Evolutionary conservation across 306 rosid species (phyloP).

Genomic region (Oxytropis ochrocephala): DNA sequence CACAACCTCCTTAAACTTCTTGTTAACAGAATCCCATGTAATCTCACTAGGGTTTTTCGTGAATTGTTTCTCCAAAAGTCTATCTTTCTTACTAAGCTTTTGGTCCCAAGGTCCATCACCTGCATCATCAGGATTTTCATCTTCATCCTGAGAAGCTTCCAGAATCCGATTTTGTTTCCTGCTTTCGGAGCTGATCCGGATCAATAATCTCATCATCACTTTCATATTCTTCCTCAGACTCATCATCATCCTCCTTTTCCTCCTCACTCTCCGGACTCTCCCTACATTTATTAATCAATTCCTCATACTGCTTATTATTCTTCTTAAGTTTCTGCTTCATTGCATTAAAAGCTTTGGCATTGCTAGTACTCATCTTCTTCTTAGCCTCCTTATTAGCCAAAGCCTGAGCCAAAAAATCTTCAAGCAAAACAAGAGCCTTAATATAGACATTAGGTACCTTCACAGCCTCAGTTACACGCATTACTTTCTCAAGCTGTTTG

Average conservation of each 20-base stretch:
- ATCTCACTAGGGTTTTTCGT: conserved; percentile 94
- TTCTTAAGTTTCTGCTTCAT: conserved; percentile 98
- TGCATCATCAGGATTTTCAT: conserved; percentile 23
- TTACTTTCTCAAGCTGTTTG: conserved; percentile 93
- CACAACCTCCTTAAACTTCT: conserved; percentile 91
- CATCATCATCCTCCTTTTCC: conserved; percentile 53
- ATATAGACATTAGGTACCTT: conserved; percentile 72
- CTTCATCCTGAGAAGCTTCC: conserved; percentile 50
- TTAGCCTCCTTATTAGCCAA: conserved; percentile 90
- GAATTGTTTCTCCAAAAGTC: conserved; percentile 74
- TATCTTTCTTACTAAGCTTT: conserved; percentile 67
- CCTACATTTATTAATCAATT: conserved; percentile 55
- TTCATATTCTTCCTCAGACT: conserved; percentile 48
- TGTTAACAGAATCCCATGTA: conserved; percentile 87
- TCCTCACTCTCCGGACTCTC: conserved; percentile 87
- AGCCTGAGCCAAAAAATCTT: conserved; percentile 80
- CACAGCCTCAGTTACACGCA: conserved; percentile 81
- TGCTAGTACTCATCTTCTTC: conserved; percentile 98
- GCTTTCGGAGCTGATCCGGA: conserved; percentile 54
- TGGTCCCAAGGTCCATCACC: conserved; percentile 57
- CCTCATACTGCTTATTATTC: conserved; percentile 91
- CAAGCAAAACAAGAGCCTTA: conserved; percentile 87
- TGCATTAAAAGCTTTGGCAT: conserved; percentile 95
- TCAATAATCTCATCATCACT: conserved; percentile 53
- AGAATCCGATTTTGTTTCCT: conserved; percentile 31